Percentiles rank a stretch among this genome's conserved stretches.
These are phyloP conservation scores for Aureoboletus auriporus DNA, from an alignment of 768 basidiomycete genomes.

Conservation along the genomic window DNA sequence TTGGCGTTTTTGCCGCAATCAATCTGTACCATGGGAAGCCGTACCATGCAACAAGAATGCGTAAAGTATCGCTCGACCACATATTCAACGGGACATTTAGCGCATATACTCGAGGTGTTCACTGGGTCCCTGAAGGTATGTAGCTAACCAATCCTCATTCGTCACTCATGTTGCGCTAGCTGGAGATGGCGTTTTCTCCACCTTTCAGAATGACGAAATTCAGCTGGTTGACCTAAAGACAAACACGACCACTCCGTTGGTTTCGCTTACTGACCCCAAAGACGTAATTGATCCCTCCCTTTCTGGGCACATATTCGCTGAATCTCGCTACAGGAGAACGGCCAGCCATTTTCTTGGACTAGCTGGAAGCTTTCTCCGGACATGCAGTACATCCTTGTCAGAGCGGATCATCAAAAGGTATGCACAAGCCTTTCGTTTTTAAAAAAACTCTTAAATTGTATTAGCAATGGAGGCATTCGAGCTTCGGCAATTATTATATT, in stretches of 20 bases:
- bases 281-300: constrained; percentile 45
- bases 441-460: constrained; percentile 4
- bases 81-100: constrained; percentile 89
- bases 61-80: constrained; percentile 82
- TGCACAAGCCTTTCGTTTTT: constrained; percentile 2
- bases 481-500: constrained; percentile 91
- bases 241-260: constrained; percentile 61
- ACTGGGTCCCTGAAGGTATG: constrained; percentile 93
- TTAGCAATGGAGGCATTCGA: constrained; percentile 93
- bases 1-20: constrained; percentile 76
- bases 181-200: constrained; percentile 90
- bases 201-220: constrained; percentile 58
- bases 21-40: constrained; percentile 57
- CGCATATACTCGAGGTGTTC: constrained; percentile 42
- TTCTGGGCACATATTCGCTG: neutral
- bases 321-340: constrained; percentile 45
- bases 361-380: constrained; percentile 87
- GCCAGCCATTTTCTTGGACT: constrained; percentile 44
- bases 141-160: neutral
- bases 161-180: constrained; percentile 45
- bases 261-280: constrained; percentile 53
- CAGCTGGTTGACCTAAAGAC: constrained; percentile 77
- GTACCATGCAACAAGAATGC: constrained; percentile 49
- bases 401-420: constrained; percentile 72
- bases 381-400: constrained; percentile 84